Evolutionary conservation across 148 eudicot species (phyloP).

Genomic region (Chenopodium album): DNA sequence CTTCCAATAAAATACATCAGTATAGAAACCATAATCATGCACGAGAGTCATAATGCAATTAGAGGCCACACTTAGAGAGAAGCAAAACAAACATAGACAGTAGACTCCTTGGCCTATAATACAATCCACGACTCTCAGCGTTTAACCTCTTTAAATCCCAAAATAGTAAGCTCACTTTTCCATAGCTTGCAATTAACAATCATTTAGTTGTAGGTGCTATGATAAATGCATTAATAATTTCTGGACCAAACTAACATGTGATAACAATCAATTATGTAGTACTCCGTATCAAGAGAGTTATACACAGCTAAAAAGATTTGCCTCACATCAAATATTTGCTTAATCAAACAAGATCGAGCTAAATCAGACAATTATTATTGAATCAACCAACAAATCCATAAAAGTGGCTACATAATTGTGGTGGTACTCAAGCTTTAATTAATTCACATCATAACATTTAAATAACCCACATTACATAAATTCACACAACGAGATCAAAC

Average conservation of each 20-base stretch:
- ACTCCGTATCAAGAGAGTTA: too few species aligned
- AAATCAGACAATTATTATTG: neutral
- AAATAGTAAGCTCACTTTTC: neutral
- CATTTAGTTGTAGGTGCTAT: neutral
- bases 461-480: neutral
- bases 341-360: neutral
- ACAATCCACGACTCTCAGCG: neutral
- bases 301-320: neutral
- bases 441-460: neutral
- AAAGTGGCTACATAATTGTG: neutral
- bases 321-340: neutral
- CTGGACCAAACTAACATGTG: neutral
- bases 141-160: neutral
- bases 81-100: neutral
- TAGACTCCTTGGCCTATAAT: neutral
- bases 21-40: neutral
- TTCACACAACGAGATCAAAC: neutral
- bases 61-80: neutral
- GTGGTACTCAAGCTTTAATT: too few species aligned
- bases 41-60: neutral
- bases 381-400: neutral
- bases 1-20: neutral
- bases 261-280: neutral
- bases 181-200: neutral
- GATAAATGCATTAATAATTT: neutral